Conservation (phyloP, 306 rosid species). For the Dalbergia oliveri region DNA sequence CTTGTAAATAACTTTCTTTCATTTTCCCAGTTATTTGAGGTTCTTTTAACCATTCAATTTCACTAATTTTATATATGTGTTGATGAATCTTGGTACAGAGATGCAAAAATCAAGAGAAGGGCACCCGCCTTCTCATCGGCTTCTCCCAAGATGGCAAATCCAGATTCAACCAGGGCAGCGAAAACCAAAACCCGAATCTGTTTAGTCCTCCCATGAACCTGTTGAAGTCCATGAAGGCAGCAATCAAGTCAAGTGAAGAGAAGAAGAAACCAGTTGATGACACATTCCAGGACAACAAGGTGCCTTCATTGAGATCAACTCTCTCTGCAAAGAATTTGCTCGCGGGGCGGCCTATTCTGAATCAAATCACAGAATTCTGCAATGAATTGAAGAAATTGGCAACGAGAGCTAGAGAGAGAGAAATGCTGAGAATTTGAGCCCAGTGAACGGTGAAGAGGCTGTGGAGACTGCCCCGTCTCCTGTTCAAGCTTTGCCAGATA, state of each 20-base stretch:
- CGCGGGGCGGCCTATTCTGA: constrained; percentile 77
- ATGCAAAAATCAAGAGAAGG: constrained; percentile 77
- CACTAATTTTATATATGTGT: neutral
- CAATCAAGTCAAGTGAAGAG: constrained; percentile 79
- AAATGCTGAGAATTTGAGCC: constrained; percentile 53
- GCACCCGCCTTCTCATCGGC: constrained; percentile 56
- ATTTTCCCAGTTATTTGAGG: constrained; percentile 12
- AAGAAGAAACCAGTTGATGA: constrained; percentile 59
- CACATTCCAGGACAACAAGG: constrained; percentile 44
- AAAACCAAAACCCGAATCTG: constrained; percentile 80
- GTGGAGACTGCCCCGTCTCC: constrained; percentile 45
- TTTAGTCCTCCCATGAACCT: constrained; percentile 61
- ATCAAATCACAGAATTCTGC: constrained; percentile 90
- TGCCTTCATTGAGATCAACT: constrained; percentile 73
- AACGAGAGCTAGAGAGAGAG: constrained; percentile 66
- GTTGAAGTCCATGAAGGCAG: constrained; percentile 60
- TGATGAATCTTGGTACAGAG: constrained; percentile 57
- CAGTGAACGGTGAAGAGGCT: constrained; percentile 43
- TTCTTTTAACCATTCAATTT: constrained; percentile 15
- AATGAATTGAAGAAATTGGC: constrained; percentile 87
- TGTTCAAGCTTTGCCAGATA: constrained; percentile 51
- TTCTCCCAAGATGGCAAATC: constrained; percentile 56
- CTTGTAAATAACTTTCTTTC: constrained; percentile 5
- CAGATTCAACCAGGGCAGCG: constrained; percentile 63
- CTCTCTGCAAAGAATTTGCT: constrained; percentile 83